Evolutionary conservation across 805 yeast species (phyloP).

Genomic region (Starmera amethionina): DNA sequence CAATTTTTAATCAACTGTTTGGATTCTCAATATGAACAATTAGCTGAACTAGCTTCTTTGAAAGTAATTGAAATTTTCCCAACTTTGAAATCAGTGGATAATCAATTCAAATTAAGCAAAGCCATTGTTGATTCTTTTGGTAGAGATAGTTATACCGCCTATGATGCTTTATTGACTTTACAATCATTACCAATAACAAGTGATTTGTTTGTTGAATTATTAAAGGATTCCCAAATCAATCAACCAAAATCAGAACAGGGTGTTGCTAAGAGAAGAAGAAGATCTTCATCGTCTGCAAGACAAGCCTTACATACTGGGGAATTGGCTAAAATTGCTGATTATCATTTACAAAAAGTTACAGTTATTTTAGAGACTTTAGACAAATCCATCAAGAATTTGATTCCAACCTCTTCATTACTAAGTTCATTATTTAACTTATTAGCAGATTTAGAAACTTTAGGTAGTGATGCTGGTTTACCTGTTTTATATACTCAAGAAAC

Average conservation of each 20-base stretch:
- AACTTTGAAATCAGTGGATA: conserved; percentile 40
- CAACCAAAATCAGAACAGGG: conserved; percentile 27
- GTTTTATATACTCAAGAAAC: conserved; percentile 88
- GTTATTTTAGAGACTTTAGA: conserved; percentile 74
- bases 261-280: conserved; percentile 73
- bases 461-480: conserved; percentile 86
- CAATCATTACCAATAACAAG: conserved; percentile 46
- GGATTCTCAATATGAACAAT: conserved; percentile 30
- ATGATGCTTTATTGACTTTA: conserved; percentile 44
- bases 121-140: conserved; percentile 48
- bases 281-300: conserved; percentile 66
- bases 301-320: conserved; percentile 65
- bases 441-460: conserved; percentile 74
- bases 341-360: conserved; percentile 70
- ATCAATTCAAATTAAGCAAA: conserved; percentile 47
- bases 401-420: conserved; percentile 34
- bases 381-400: conserved; percentile 21
- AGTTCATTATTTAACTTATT: conserved; percentile 48
- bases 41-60: conserved; percentile 38
- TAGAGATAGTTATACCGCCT: conserved; percentile 29
- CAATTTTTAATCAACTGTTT: conserved; percentile 51
- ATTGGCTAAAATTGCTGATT: conserved; percentile 64
- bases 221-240: conserved; percentile 51
- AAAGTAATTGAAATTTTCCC: conserved; percentile 49
- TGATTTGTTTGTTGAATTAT: conserved; percentile 46